Percentiles rank a stretch among this genome's conserved stretches.
Conservation (phyloP, 2,329 filamentous ascomycete genomes). For the Talaromyces sp. region DNA sequence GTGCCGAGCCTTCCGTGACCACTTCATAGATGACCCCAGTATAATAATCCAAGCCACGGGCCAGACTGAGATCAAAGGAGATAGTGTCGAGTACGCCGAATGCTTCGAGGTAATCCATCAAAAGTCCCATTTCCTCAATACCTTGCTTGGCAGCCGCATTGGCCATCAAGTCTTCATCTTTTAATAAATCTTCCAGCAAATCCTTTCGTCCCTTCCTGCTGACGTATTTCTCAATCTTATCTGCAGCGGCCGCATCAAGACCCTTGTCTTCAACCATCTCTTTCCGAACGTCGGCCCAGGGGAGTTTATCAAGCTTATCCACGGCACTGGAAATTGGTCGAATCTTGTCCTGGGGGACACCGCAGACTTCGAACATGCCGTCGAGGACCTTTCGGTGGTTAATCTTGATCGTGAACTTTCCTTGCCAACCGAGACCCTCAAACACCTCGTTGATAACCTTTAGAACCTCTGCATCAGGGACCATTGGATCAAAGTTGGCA, state of each 20-base stretch:
- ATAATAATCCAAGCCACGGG: conserved; percentile 88
- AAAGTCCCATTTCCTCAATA: conserved; percentile 70
- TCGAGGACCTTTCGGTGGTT: conserved; percentile 95
- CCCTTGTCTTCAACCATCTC: conserved; percentile 95
- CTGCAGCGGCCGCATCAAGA: conserved; percentile 67
- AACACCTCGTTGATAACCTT: conserved; percentile 82
- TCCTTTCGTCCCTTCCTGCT: conserved; percentile 69
- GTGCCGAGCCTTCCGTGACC: conserved; percentile 72
- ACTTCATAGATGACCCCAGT: conserved; percentile 89
- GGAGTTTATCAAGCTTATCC: conserved; percentile 90
- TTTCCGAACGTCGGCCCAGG: conserved; percentile 82
- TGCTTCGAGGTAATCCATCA: conserved; percentile 76
- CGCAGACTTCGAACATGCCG: conserved; percentile 84
- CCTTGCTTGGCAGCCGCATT: conserved; percentile 75
- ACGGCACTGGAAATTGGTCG: conserved; percentile 86
- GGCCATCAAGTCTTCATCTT: conserved; percentile 61
- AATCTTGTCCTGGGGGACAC: conserved; percentile 81
- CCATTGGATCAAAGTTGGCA: conserved; percentile 73
- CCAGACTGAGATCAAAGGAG: conserved; percentile 85
- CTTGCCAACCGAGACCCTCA: conserved; percentile 68
- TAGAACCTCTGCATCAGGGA: conserved; percentile 85
- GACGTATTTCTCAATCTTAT: conserved; percentile 84
- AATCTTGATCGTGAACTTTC: conserved; percentile 79
- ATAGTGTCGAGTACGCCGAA: conserved; percentile 68
- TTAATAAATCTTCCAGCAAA: conserved; percentile 64